phyloP scores from a whole-genome alignment of 2,329 filamentous ascomycete species.

The Phaeosphaeria sp. region DNA sequence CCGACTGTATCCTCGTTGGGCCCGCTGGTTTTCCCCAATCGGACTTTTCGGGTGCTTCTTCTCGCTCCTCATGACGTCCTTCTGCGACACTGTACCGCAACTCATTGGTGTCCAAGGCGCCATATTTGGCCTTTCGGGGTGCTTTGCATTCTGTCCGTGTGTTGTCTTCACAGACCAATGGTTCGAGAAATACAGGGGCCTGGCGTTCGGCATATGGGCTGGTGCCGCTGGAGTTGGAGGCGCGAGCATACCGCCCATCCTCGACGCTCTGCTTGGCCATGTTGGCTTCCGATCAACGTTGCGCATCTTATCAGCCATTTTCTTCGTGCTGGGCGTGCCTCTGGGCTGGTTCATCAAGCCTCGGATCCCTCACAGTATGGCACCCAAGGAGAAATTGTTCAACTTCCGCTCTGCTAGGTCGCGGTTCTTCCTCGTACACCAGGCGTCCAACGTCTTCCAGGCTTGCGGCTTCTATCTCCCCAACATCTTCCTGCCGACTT shows the following conservation, averaged over 20 bases:
- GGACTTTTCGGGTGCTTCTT: slow-evolving; percentile 43
- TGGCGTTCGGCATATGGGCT: slow-evolving; percentile 69
- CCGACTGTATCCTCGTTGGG: slow-evolving; percentile 39
- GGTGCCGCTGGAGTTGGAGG: slow-evolving; percentile 50
- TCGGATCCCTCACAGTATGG: slow-evolving; percentile 26
- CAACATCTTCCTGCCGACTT: slow-evolving; percentile 48
- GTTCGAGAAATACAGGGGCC: slow-evolving; percentile 64
- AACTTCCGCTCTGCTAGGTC: slow-evolving; percentile 14
- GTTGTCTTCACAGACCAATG: slow-evolving; percentile 66
- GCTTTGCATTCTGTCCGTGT: slow-evolving; percentile 55
- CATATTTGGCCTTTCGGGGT: slow-evolving; percentile 51
- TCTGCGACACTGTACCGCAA: slow-evolving; percentile 37
- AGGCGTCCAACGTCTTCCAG: slow-evolving; percentile 46
- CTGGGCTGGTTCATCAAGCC: slow-evolving; percentile 43
- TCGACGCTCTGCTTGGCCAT: slow-evolving; percentile 48
- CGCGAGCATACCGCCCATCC: slow-evolving; percentile 51
- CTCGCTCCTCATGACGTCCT: slow-evolving; percentile 44
- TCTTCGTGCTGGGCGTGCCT: slow-evolving; percentile 40
- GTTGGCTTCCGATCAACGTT: slow-evolving; percentile 53
- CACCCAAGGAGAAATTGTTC: background rate
- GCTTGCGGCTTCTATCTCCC: slow-evolving; percentile 51
- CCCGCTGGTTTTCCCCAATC: slow-evolving; percentile 34
- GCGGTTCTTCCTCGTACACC: slow-evolving; percentile 23
- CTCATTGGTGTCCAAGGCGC: slow-evolving; percentile 49
- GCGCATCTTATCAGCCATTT: slow-evolving; percentile 46